These are phyloP conservation scores for sweet orange (Citrus sinensis) DNA, from an alignment of 345 rosid species.

Conservation along the genomic window DNA sequence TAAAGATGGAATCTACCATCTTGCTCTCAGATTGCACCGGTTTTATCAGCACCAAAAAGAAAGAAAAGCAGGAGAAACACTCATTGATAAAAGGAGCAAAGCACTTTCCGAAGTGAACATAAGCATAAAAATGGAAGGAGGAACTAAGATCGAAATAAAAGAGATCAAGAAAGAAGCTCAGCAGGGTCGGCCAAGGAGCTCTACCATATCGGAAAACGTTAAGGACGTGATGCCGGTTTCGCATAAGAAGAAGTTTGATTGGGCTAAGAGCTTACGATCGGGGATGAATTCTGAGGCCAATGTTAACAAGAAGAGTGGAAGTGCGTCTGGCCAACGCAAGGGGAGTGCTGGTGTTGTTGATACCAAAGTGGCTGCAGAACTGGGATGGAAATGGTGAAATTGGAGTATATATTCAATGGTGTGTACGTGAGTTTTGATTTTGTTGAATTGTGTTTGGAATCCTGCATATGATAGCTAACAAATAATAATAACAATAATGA, in stretches of 20 bases:
- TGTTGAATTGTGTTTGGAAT: neutral
- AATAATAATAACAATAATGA: too few relatives aligned
- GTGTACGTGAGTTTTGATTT: neutral
- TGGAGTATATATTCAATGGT: neutral
- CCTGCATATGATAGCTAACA: too few relatives aligned
- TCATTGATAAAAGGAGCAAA: conserved; percentile 16
- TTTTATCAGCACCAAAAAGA: conserved; percentile 57
- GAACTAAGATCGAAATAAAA: conserved; percentile 58
- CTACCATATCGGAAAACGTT: conserved; percentile 5
- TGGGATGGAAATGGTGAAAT: conserved; percentile 43
- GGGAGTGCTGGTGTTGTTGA: neutral
- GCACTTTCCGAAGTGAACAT: conserved; percentile 50
- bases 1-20: conserved; percentile 64
- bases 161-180: conserved; percentile 47
- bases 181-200: conserved; percentile 9
- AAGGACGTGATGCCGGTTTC: neutral
- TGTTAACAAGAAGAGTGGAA: conserved; percentile 17
- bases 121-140: conserved; percentile 68
- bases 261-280: conserved; percentile 48
- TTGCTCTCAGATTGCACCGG: conserved; percentile 61
- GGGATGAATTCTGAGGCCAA: conserved; percentile 8
- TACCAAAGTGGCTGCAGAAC: conserved; percentile 19
- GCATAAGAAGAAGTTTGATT: conserved; percentile 33
- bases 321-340: conserved; percentile 13
- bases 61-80: conserved; percentile 26